Evolutionary conservation across 805 yeast genomes (phyloP).

Genomic region (Tetrapisispora namnaoensis): DNA sequence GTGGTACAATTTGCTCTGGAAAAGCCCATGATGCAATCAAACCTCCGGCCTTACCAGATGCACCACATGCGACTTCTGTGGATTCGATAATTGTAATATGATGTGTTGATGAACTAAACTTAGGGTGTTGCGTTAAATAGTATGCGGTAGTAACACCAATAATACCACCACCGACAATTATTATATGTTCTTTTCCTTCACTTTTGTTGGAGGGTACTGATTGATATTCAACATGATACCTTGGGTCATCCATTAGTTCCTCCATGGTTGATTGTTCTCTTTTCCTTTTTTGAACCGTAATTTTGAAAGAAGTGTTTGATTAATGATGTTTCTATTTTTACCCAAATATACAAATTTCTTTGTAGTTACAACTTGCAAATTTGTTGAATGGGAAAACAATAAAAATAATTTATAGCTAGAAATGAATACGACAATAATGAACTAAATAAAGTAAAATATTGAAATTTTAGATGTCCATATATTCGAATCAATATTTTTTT

Average conservation of each 20-base stretch:
- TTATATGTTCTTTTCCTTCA: constrained; percentile 61
- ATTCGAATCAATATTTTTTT: no score
- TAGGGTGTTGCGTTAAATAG: constrained; percentile 74
- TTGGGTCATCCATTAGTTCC: background rate
- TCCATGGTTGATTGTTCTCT: background rate
- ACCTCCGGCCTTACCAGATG: constrained; percentile 97
- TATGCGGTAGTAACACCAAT: constrained; percentile 94
- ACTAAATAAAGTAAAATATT: no score
- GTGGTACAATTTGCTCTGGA: constrained; percentile 86
- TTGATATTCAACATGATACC: background rate
- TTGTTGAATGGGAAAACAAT: no score
- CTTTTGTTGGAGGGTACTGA: background rate
- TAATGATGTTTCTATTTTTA: background rate
- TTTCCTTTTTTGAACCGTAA: background rate
- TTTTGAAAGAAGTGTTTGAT: background rate
- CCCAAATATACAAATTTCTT: background rate
- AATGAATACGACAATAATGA: no score
- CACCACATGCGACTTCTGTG: constrained; percentile 93
- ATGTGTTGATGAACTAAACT: constrained; percentile 59
- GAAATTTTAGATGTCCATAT: no score
- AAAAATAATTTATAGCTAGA: no score
- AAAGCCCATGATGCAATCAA: constrained; percentile 92
- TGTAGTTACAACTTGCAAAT: no score
- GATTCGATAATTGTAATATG: constrained; percentile 83
- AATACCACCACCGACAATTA: constrained; percentile 91